Percentiles rank a stretch among this genome's conserved stretches.
Conservation (phyloP, 257 asterid species). For the Striga asiatica region DNA sequence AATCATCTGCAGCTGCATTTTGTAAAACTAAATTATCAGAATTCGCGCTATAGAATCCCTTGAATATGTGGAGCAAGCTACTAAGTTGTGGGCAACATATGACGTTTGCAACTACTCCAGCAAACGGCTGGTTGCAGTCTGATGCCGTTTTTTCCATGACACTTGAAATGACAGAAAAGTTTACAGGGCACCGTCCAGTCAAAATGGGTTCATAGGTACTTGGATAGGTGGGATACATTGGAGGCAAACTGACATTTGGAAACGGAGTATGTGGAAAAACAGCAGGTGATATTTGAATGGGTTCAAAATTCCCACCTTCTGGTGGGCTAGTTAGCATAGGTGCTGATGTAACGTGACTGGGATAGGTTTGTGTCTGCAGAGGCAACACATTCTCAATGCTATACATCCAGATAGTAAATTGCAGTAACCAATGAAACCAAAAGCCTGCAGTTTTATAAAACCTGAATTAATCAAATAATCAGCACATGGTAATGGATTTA, state of each 20-base stretch:
- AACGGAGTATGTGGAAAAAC: slow-evolving; percentile 66
- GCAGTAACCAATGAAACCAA: slow-evolving; percentile 44
- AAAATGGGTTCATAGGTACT: slow-evolving; percentile 76
- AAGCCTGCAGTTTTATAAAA: slow-evolving; percentile 43
- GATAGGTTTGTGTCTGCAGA: slow-evolving; percentile 25
- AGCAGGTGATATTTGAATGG: slow-evolving; percentile 85
- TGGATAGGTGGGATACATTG: slow-evolving; percentile 88
- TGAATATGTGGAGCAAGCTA: slow-evolving; percentile 92
- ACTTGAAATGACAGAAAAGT: slow-evolving; percentile 68
- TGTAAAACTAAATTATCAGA: slow-evolving; percentile 64
- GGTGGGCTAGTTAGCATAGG: slow-evolving; percentile 62
- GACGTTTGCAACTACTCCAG: slow-evolving; percentile 74
- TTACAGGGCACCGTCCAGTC: slow-evolving; percentile 92
- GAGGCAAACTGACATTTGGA: slow-evolving; percentile 63
- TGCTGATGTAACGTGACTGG: slow-evolving; percentile 30
- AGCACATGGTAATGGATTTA: background rate
- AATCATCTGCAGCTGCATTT: slow-evolving; percentile 76
- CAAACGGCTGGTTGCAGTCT: slow-evolving; percentile 77
- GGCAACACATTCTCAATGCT: slow-evolving; percentile 45
- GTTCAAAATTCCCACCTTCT: slow-evolving; percentile 59
- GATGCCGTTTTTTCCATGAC: slow-evolving; percentile 79
- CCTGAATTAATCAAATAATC: background rate
- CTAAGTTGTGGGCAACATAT: slow-evolving; percentile 92
- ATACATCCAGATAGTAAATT: slow-evolving; percentile 56
- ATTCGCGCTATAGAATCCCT: slow-evolving; percentile 60